Conservation (phyloP, 441 rosid genomes). For the Gossypium aridum region DNA sequence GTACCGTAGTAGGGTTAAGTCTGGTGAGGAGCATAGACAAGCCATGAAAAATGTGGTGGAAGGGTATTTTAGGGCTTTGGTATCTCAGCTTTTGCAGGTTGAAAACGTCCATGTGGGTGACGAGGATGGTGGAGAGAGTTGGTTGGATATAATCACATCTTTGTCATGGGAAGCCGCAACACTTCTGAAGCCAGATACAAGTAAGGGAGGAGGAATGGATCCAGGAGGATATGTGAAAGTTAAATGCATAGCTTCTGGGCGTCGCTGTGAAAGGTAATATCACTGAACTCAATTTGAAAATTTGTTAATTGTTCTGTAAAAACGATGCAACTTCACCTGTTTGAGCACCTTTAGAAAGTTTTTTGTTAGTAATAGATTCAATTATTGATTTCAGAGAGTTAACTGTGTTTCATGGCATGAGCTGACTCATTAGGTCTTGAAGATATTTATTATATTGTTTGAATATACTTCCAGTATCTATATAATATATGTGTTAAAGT, state of each 20-base stretch:
- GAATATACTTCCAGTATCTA: slow-evolving; percentile 8
- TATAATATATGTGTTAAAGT: background rate
- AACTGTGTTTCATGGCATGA: background rate
- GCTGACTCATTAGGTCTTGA: slow-evolving; percentile 5
- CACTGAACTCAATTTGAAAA: slow-evolving; percentile 15
- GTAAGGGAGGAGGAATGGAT: slow-evolving; percentile 78
- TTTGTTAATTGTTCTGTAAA: background rate
- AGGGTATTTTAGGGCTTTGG: slow-evolving; percentile 76
- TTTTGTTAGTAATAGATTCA: background rate
- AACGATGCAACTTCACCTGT: background rate
- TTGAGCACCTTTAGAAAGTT: slow-evolving; percentile 2
- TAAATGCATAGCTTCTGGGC: slow-evolving; percentile 68
- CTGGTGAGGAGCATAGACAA: slow-evolving; percentile 42
- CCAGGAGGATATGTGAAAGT: slow-evolving; percentile 82
- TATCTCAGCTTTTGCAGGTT: slow-evolving; percentile 69
- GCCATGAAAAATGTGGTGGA: slow-evolving; percentile 69
- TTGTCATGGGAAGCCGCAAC: slow-evolving; percentile 83
- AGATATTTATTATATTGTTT: background rate
- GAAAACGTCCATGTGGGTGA: slow-evolving; percentile 47
- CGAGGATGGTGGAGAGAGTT: slow-evolving; percentile 50
- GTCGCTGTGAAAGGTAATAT: slow-evolving; percentile 53
- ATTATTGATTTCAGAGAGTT: slow-evolving; percentile 1
- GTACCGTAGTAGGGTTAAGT: slow-evolving; percentile 38
- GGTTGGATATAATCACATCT: slow-evolving; percentile 74
- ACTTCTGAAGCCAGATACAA: slow-evolving; percentile 69